These are phyloP conservation scores for Ganoderma multipileum DNA, from an alignment of 1,284 basidiomycete genomes.

Conservation along the genomic window DNA sequence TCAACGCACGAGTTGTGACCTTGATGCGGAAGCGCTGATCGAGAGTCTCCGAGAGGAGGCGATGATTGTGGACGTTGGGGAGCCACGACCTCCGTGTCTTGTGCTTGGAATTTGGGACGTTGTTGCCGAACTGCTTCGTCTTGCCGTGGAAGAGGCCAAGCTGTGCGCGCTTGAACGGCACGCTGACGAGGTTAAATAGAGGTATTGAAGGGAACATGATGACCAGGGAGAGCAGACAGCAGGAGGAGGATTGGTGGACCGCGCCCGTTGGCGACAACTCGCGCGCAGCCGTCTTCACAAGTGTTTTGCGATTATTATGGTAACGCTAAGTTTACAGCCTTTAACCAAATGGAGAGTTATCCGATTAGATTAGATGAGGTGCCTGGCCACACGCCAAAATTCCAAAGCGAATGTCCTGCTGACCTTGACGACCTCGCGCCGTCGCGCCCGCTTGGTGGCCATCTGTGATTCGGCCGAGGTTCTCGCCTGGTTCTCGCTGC, in stretches of 20 bases:
- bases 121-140: slow-evolving; percentile 85
- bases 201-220: slow-evolving; percentile 47
- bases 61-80: slow-evolving; percentile 84
- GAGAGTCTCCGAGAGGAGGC: slow-evolving; percentile 71
- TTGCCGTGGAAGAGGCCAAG: slow-evolving; percentile 84
- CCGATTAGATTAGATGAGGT: slow-evolving; percentile 28
- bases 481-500: slow-evolving; percentile 29
- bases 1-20: slow-evolving; percentile 76
- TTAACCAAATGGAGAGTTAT: neutral
- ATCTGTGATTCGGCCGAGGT: slow-evolving; percentile 30
- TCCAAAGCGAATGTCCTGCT: slow-evolving; percentile 5
- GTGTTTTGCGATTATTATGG: neutral
- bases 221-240: slow-evolving; percentile 9
- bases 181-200: slow-evolving; percentile 49
- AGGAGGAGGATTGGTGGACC: neutral
- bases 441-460: slow-evolving; percentile 10
- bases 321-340: neutral
- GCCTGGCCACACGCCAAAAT: neutral
- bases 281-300: neutral
- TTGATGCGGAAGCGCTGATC: slow-evolving; percentile 66
- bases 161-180: slow-evolving; percentile 80
- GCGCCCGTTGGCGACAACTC: neutral
- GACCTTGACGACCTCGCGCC: slow-evolving; percentile 4
- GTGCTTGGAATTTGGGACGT: slow-evolving; percentile 88
- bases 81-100: slow-evolving; percentile 93